Base-by-base conservation (phyloP, 768 basidiomycete species). In the Mycena kentingensis region DNA sequence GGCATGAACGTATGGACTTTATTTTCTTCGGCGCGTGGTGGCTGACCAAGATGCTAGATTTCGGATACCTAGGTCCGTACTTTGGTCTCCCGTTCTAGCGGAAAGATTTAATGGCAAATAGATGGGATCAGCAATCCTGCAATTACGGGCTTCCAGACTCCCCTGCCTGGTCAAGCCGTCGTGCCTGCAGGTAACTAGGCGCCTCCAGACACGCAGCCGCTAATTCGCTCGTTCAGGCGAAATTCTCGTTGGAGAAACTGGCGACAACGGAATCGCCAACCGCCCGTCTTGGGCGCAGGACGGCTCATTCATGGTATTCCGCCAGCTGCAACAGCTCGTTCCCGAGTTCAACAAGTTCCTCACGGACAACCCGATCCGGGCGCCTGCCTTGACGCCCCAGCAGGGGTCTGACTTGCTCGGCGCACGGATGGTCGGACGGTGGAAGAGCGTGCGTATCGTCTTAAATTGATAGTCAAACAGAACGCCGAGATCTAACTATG, bases 41-140 rank as follows among this genome's bases (percentile, higher is more conserved):
- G n/a, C 18, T 28, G 27, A 35, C 34, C 41, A 15, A 38, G 19
- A 28, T 31, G 15, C n/a, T 18, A 21, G 21, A 39, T 21, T 82
- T 82, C 49, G 80, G 81, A 2, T 82, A 72, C 63, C 55, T 74
- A 55, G 81, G n/a, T n/a, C n/a, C n/a, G n/a, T n/a, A n/a, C n/a
- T n/a, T n/a, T n/a, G n/a, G n/a, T n/a, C n/a, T n/a, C n/a, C n/a
- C n/a, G n/a, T n/a, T n/a, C n/a, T n/a, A n/a, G n/a, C n/a, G n/a
- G n/a, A n/a, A n/a, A n/a, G n/a, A n/a, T n/a, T n/a, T n/a, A n/a
- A n/a, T n/a, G n/a, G n/a, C n/a, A n/a, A n/a, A n/a, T n/a, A n/a
- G n/a, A 82, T 57, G 78, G 79, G 1, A 73, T 82, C 31, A 77
- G 79, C 2, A 77, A 82, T 60, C 81, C 81, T 4, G 67, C 73